These are phyloP conservation scores for Neoarthrinium moseri DNA, from an alignment of 2,329 filamentous ascomycete genomes.

Conservation along the genomic window DNA sequence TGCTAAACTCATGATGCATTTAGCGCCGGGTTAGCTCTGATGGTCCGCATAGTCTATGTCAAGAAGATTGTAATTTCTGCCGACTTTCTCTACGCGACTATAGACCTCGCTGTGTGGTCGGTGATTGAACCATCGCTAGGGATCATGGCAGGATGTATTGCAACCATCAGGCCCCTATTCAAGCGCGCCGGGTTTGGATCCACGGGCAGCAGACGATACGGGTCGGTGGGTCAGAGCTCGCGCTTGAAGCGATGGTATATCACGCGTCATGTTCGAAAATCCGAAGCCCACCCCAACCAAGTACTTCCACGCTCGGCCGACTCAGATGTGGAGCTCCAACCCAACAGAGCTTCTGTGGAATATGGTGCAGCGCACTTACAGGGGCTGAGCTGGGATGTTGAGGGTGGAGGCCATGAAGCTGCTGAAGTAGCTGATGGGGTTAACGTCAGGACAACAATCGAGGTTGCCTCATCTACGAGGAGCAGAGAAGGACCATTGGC, in stretches of 20 bases:
- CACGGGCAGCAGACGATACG: conserved; percentile 1
- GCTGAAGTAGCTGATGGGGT: background rate
- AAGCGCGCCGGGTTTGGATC: conserved; percentile 21
- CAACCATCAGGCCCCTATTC: conserved; percentile 30
- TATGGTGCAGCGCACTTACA: background rate
- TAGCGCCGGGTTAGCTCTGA: conserved; percentile 37
- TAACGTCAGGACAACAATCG: background rate
- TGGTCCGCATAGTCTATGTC: conserved; percentile 35
- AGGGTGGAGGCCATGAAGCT: background rate
- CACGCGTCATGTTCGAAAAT: no score
- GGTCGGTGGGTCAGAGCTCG: no score
- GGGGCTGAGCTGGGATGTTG: background rate
- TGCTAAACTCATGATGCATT: background rate
- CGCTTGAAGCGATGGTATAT: no score
- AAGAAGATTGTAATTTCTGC: conserved; percentile 22
- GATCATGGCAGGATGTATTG: conserved; percentile 31
- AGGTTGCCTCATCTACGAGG: no score
- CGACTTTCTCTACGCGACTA: conserved; percentile 29
- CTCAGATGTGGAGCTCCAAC: background rate
- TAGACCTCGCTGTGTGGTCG: conserved; percentile 28
- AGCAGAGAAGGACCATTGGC: no score
- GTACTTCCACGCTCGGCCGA: no score
- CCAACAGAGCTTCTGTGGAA: background rate
- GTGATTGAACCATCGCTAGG: conserved; percentile 31
- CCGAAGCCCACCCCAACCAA: no score